Conservation (phyloP, 1,284 basidiomycete species). For the Ceratorhiza oryzae-sativae region DNA sequence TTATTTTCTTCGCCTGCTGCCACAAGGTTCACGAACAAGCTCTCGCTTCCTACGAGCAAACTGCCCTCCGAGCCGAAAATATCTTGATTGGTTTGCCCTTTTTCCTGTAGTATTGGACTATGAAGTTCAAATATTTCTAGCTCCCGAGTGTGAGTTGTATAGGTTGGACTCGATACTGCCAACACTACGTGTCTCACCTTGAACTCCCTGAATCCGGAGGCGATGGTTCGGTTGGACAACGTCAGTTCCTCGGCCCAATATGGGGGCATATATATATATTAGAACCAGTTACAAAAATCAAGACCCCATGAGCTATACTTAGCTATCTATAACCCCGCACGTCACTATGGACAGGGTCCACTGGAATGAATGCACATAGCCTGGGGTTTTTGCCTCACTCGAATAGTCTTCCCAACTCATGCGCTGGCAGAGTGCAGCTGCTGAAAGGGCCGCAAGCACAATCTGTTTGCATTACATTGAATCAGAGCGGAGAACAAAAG, state of each 20-base stretch:
- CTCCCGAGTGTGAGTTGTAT: too few relatives aligned
- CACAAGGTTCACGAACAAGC: constrained; percentile 18
- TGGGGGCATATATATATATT: background rate
- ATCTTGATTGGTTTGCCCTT: background rate
- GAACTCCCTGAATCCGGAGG: constrained; percentile 12
- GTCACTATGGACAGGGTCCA: background rate
- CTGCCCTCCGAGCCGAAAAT: background rate
- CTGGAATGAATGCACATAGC: background rate
- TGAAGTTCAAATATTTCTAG: background rate
- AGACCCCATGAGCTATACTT: background rate
- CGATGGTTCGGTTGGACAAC: background rate
- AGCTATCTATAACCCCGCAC: background rate
- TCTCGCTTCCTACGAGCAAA: background rate
- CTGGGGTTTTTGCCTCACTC: background rate
- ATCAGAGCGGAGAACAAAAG: background rate
- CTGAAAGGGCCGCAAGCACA: background rate
- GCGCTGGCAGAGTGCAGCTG: constrained; percentile 4
- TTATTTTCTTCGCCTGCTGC: constrained; percentile 4
- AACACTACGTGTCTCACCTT: background rate
- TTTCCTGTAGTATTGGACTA: background rate
- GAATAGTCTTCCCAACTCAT: background rate
- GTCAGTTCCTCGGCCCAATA: constrained; percentile 5
- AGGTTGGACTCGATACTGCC: too few relatives aligned
- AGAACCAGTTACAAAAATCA: background rate
- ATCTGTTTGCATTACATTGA: background rate